Conservation (phyloP, 345 rosid genomes). For the Crucihimalaya himalaica region DNA sequence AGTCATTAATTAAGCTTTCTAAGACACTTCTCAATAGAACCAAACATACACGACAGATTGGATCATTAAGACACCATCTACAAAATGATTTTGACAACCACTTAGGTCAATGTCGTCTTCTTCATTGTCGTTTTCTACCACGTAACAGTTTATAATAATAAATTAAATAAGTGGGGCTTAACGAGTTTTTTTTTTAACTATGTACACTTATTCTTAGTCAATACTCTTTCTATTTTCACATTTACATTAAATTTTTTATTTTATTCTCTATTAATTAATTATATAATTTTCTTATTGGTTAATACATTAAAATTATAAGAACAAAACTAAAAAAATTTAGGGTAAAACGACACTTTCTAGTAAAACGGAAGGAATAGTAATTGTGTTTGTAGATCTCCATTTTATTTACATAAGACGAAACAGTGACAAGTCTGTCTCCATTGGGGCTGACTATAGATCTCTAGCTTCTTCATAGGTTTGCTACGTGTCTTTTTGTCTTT, state of each 20-base stretch:
- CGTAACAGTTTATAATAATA: background rate
- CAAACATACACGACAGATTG: constrained; percentile 32
- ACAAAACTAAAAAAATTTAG: too few relatives aligned
- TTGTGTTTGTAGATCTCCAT: constrained; percentile 16
- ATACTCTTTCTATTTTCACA: too few relatives aligned
- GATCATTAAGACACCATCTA: constrained; percentile 20
- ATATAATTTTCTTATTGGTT: too few relatives aligned
- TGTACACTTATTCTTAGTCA: background rate
- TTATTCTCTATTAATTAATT: too few relatives aligned
- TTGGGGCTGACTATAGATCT: constrained; percentile 12
- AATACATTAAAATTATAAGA: too few relatives aligned
- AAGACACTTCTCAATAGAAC: constrained; percentile 18
- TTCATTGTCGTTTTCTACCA: constrained; percentile 32
- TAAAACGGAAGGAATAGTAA: too few relatives aligned
- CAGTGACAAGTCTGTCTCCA: constrained; percentile 26
- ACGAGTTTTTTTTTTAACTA: constrained; percentile 9
- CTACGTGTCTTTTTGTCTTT: constrained; percentile 5
- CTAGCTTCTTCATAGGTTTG: constrained; percentile 21
- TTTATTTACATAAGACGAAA: background rate
- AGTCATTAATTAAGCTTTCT: constrained; percentile 1
- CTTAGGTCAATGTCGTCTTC: constrained; percentile 31
- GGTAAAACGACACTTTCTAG: too few relatives aligned
- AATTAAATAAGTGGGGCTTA: background rate
- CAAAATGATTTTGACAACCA: constrained; percentile 33
- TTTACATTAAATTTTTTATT: too few relatives aligned